These are phyloP conservation scores for Picea glauca DNA, from an alignment of 75 land plant genomes.

Conservation along the genomic window DNA sequence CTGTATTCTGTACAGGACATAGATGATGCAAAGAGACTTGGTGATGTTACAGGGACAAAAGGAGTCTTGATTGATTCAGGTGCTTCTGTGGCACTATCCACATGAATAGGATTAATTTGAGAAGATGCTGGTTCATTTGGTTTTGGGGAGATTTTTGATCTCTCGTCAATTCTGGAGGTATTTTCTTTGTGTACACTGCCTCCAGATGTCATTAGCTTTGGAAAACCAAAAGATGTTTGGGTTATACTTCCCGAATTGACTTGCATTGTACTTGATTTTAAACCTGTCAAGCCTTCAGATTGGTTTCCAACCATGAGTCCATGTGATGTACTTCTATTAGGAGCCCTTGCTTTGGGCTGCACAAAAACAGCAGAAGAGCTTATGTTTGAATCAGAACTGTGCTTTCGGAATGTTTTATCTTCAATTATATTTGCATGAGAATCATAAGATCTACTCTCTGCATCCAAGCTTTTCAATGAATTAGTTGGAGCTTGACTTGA, in stretches of 20 bases:
- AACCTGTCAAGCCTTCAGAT: background rate
- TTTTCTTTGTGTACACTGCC: background rate
- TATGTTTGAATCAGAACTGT: conserved; percentile 9
- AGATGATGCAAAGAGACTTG: background rate
- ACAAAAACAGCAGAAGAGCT: conserved; percentile 10
- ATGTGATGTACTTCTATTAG: conserved; percentile 4
- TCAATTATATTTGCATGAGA: background rate
- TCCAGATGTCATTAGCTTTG: background rate
- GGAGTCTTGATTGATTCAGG: background rate
- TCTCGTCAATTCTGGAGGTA: background rate
- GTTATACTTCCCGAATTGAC: background rate
- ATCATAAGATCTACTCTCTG: background rate
- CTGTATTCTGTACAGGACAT: background rate
- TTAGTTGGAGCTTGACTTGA: background rate
- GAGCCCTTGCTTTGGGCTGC: background rate
- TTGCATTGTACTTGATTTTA: background rate
- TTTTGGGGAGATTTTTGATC: conserved; percentile 1
- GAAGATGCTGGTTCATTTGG: background rate
- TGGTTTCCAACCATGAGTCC: conserved; percentile 2
- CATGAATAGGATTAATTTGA: background rate
- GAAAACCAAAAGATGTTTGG: conserved; percentile 1
- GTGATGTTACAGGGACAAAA: background rate
- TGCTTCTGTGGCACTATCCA: background rate
- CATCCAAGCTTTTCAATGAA: background rate
- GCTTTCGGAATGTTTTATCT: conserved; percentile 3